phyloP scores from a whole-genome alignment of 1,284 basidiomycete genomes.

The Hemileia vastatrix region DNA sequence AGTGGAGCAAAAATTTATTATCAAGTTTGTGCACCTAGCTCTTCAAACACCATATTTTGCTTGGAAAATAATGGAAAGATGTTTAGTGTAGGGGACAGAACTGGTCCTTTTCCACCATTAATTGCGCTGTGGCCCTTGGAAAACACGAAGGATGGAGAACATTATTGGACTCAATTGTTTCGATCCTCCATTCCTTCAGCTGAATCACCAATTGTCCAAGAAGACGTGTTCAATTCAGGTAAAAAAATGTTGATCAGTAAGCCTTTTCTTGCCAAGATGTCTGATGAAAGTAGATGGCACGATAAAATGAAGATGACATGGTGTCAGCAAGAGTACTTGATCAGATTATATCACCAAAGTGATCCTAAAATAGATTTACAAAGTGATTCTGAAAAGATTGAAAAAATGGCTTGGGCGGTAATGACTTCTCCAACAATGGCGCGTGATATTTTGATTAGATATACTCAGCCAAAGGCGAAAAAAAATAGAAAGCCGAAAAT shows the following conservation, averaged over 20 bases:
- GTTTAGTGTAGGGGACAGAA: constrained; percentile 3
- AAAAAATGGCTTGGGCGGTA: constrained; percentile 4
- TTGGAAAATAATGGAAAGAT: constrained; percentile 10
- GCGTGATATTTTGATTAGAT: too few relatives aligned
- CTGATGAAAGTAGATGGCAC: constrained; percentile 19
- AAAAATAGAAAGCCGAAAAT: constrained; percentile 5
- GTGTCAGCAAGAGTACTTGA: constrained; percentile 18
- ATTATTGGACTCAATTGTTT: constrained; percentile 14
- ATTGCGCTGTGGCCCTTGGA: constrained; percentile 16
- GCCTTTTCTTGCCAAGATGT: constrained; percentile 1
- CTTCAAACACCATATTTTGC: constrained; percentile 9
- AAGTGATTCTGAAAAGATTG: constrained; percentile 5
- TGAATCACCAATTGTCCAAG: constrained; percentile 11
- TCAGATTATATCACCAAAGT: constrained; percentile 1
- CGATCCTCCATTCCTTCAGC: constrained; percentile 18
- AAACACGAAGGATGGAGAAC: constrained; percentile 8
- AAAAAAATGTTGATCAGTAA: too few relatives aligned
- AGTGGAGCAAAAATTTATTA: constrained; percentile 18
- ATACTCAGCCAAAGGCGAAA: neutral
- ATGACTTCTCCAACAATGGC: constrained; percentile 18
- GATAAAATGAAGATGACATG: constrained; percentile 14
- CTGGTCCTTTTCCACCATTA: constrained; percentile 8
- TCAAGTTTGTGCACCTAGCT: constrained; percentile 9
- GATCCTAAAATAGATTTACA: constrained; percentile 6
- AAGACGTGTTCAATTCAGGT: neutral